Base-by-base conservation (phyloP, 2,329 filamentous ascomycete genomes). In the Harringtonia aguacate region DNA sequence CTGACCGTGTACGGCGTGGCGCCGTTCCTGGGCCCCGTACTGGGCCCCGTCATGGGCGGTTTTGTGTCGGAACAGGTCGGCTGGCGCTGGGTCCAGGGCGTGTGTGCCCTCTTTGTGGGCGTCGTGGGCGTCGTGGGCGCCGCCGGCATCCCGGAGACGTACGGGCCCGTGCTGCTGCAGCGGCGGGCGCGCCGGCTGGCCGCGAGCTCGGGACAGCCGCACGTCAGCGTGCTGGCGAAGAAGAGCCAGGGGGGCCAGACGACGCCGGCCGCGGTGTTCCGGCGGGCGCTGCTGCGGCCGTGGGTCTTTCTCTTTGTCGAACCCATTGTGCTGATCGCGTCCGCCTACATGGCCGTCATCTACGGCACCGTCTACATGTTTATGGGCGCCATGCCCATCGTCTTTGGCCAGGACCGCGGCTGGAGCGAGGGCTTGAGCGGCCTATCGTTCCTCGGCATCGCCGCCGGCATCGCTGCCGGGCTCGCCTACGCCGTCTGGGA, bases 241-340 rank as follows among this genome's bases (percentile, higher is more conserved):
- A n/a, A n/a, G n/a, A n/a, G n/a, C n/a, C n/a, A n/a, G n/a, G n/a
- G n/a, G n/a, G n/a, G n/a, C n/a, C n/a, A n/a, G n/a, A n/a, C n/a
- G n/a, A n/a, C n/a, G n/a, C n/a, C n/a, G n/a, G n/a, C n/a, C n/a
- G n/a, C n/a, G n/a, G n/a, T n/a, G n/a, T n/a, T n/a, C n/a, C n/a
- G n/a, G n/a, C n/a, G n/a, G n/a, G n/a, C n/a, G n/a, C n/a, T n/a
- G n/a, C n/a, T n/a, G n/a, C 69, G 82, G 4, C 82, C 82, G 2
- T 82, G 81, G 77, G 65, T 80, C 38, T 68, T 86, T 38, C 68
- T 86, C 5, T 81, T 85, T 65, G 64, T 65, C 43, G 81, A 86
- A 54, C 81, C 81, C 1, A 86, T 85, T 53, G 79, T 85, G 21
- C 58, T 80, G 14, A 61, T 84, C 3, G 65, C 80, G 3, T 74